phyloP scores from a whole-genome alignment of 1,284 basidiomycete genomes.

The Polyporus tsugae region DNA sequence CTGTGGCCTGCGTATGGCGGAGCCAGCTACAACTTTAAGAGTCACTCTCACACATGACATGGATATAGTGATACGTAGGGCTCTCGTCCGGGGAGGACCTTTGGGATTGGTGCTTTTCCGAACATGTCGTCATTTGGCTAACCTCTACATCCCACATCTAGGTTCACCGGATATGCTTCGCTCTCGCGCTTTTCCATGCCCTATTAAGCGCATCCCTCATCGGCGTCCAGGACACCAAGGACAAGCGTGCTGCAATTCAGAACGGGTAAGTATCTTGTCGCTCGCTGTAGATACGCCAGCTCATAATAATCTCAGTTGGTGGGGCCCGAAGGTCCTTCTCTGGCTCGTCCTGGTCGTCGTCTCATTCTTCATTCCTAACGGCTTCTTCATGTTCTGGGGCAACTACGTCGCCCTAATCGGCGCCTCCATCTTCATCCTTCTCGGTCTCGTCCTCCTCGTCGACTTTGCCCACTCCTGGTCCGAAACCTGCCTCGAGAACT shows the following conservation, averaged over 20 bases:
- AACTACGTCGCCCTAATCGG: conserved; percentile 93
- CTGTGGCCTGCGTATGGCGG: no score
- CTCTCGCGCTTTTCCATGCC: conserved; percentile 89
- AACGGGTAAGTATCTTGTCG: conserved; percentile 78
- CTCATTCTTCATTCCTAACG: conserved; percentile 94
- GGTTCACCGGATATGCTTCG: conserved; percentile 98
- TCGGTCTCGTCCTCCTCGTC: conserved; percentile 96
- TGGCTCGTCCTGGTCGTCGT: conserved; percentile 83
- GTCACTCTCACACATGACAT: no score
- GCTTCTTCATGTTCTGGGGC: conserved; percentile 96
- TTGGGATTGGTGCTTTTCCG: neutral
- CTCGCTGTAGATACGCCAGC: neutral
- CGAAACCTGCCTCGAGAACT: conserved; percentile 95
- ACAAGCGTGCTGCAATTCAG: conserved; percentile 94
- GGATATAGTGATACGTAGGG: no score
- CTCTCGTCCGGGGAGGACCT: no score
- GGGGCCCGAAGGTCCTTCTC: conserved; percentile 94
- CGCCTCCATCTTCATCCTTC: conserved; percentile 93
- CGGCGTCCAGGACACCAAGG: conserved; percentile 89
- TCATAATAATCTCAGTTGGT: conserved; percentile 74
- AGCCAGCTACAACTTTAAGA: no score
- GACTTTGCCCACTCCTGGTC: conserved; percentile 99
- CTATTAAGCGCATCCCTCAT: conserved; percentile 84
- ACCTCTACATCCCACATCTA: conserved; percentile 39
- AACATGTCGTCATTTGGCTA: neutral